Conservation (phyloP, 139 green algal species). For the Closterium sp. region DNA sequence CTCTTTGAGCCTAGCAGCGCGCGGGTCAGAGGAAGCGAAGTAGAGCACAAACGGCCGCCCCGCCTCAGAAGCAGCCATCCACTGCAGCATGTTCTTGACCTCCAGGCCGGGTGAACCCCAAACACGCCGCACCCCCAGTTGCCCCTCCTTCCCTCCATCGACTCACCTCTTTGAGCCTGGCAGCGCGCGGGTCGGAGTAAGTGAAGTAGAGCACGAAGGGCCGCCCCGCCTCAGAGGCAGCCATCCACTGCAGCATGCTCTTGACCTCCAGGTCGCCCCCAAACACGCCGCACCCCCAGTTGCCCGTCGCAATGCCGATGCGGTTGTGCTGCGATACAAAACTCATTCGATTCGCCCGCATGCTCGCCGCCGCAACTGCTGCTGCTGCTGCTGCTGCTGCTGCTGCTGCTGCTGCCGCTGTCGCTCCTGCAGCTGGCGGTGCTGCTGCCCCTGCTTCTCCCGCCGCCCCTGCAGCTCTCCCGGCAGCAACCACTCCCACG, state of each 20-base stretch:
- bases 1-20: neutral
- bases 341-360: neutral
- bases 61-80: constrained; percentile 43
- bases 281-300: constrained; percentile 48
- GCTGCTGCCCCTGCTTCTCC: neutral
- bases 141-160: constrained; percentile 30
- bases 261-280: constrained; percentile 42
- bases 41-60: constrained; percentile 14
- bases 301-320: constrained; percentile 42
- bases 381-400: neutral
- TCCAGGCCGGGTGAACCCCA: constrained; percentile 41
- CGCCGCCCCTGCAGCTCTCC: neutral
- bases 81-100: constrained; percentile 47
- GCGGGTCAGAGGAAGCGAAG: neutral
- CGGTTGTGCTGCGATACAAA: neutral
- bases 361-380: neutral
- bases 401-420: too few species aligned
- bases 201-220: constrained; percentile 11
- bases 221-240: constrained; percentile 26
- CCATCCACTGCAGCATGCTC: constrained; percentile 46
- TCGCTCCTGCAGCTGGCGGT: too few species aligned
- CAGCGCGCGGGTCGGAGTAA: neutral
- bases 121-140: constrained; percentile 50
- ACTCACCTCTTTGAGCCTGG: constrained; percentile 15
- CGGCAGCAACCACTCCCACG: neutral